Evolutionary conservation across 2,329 filamentous ascomycete genomes (phyloP).

Genomic region (Elsinoe batatas): DNA sequence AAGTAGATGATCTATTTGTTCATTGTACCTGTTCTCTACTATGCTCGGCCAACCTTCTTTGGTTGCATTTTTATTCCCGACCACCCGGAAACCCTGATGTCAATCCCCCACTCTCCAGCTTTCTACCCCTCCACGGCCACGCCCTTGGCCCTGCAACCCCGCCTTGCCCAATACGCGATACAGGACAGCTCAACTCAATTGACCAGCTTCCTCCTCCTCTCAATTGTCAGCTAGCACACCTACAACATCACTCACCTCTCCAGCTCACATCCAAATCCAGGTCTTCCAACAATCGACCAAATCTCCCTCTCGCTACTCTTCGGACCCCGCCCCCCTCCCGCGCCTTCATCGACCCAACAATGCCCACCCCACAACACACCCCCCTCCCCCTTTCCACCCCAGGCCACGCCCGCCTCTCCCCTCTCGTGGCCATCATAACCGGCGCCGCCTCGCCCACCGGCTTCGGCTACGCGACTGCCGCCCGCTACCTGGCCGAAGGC

Average conservation of each 20-base stretch:
- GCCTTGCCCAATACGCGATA: too few species aligned
- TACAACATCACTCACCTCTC: neutral
- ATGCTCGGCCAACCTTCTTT: too few species aligned
- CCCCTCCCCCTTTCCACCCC: slow-evolving; percentile 9
- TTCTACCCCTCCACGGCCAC: too few species aligned
- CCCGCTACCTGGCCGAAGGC: slow-evolving; percentile 51
- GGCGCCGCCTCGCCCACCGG: slow-evolving; percentile 46
- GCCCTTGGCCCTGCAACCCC: too few species aligned
- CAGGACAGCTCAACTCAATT: too few species aligned
- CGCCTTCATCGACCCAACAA: neutral
- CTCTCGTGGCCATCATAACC: slow-evolving; percentile 49
- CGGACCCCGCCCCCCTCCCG: neutral
- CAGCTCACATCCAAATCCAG: too few species aligned
- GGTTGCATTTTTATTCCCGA: too few species aligned
- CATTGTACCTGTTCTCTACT: too few species aligned
- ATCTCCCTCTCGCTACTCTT: neutral
- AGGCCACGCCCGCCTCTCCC: slow-evolving; percentile 29
- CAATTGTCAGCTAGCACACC: neutral
- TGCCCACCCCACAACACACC: neutral
- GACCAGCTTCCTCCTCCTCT: neutral
- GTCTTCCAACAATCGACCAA: too few species aligned
- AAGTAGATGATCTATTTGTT: too few species aligned
- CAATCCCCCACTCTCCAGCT: too few species aligned
- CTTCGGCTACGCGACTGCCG: slow-evolving; percentile 53
- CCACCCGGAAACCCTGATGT: too few species aligned